A percentile compares a stretch with the other conserved stretches of the same genome.
Evolutionary conservation across 208 protist genomes (phyloP).

Genomic region (Trypanosoma grayi): DNA sequence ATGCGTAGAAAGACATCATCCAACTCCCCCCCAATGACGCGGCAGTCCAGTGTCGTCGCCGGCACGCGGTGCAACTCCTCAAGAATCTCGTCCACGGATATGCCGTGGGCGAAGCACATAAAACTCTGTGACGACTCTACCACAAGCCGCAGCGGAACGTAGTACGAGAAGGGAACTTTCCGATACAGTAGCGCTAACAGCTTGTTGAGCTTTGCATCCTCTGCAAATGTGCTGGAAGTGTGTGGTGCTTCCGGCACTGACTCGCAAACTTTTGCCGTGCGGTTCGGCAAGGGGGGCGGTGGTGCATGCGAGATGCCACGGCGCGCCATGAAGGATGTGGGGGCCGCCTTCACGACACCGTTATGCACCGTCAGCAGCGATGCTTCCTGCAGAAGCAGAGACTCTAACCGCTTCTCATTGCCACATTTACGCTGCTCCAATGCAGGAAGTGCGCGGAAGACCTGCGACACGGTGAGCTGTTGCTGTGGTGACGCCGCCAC

Average conservation of each 20-base stretch:
- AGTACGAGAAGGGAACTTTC: conserved; percentile 24
- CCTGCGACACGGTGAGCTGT: conserved; percentile 21
- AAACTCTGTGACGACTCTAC: conserved; percentile 1
- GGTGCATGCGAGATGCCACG: neutral
- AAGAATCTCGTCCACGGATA: conserved; percentile 13
- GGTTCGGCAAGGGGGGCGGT: neutral
- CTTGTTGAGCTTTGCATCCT: conserved; percentile 21
- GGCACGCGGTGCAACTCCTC: conserved; percentile 23
- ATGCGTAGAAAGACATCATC: conserved; percentile 34
- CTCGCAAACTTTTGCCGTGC: neutral
- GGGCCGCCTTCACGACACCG: conserved; percentile 10
- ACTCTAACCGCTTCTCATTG: conserved; percentile 16
- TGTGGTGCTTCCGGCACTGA: conserved; percentile 7
- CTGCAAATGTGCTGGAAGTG: neutral
- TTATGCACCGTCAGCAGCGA: conserved; percentile 15
- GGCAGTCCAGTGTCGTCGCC: conserved; percentile 22
- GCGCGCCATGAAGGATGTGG: conserved; percentile 11
- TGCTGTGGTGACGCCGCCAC: conserved; percentile 30
- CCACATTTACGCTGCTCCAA: conserved; percentile 23
- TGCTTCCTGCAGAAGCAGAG: conserved; percentile 20
- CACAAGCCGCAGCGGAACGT: conserved; percentile 21
- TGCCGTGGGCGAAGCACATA: conserved; percentile 12
- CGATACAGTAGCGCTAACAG: conserved; percentile 17
- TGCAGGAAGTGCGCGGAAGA: conserved; percentile 16
- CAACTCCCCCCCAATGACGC: conserved; percentile 21